Evolutionary conservation across 371 early-diverging fungal species (phyloP), one percentile per base, ranked within the genome.

Genomic region (Saksenaea vasiformis): DNA sequence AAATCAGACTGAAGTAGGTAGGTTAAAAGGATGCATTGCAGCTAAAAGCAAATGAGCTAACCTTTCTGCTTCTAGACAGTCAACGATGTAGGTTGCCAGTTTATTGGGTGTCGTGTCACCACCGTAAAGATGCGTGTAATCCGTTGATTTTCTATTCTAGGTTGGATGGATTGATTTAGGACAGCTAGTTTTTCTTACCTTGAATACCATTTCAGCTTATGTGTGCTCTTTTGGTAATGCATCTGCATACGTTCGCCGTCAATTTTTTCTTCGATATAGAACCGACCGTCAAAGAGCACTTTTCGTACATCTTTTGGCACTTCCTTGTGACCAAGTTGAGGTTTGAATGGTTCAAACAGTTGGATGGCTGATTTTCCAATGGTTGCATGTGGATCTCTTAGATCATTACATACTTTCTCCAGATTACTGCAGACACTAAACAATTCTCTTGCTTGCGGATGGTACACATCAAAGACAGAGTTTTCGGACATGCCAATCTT

Each of bases 221-320:
- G 74, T 5, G 55, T 41, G 0, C 47, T 58, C 69, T 69, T 43
- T 76, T 83, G 77, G 72, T 83, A 80, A 61, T 93, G 92, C 70
- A 91, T 71, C 59, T 89, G 88, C 3, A 90, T 80, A 36, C 93
- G 79, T 61, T 92, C 92, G 1, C 93, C 93, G 63, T 93, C 93
- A 2, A 90, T 68, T 64, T 93, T 93, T 47, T 89, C 85, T 69
- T 93, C 89, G 27, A 91, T 87, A 80, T 87, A 91, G 71, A 90
- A 92, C 4, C 69, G 53, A 14, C 70, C 66, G 36, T 79, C 65
- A 27, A 71, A 68, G 8, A 67, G 69, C 72, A 87, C 82, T 2
- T 69, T 39, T 56, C 67, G 74, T 15, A 82, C 68, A 26, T 80
- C 79, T 36, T 72, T 81, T 13, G 79, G 65, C 10, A 70, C 72